Percentiles rank a stretch among this genome's conserved stretches.
phyloP scores from a whole-genome alignment of 805 yeast species.

The Ogataea pilisensis region DNA sequence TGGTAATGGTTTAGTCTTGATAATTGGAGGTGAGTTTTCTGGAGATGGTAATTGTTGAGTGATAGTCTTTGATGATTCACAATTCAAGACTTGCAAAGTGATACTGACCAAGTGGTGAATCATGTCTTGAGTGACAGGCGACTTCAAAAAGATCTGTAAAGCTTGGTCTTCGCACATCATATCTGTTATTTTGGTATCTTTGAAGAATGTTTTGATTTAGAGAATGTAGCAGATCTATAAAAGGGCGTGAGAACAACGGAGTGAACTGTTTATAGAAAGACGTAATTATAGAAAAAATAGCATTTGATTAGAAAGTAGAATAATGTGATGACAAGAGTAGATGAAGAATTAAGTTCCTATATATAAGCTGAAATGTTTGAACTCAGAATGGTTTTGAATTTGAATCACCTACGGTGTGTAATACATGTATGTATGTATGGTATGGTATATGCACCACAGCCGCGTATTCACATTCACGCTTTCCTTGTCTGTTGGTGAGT shows the following conservation, averaged over 20 bases:
- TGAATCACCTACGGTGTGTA: not conserved
- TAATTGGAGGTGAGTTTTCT: constrained; percentile 28
- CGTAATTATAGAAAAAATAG: too few relatives aligned
- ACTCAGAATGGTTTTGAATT: not conserved
- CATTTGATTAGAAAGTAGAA: too few relatives aligned
- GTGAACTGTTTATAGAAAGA: too few relatives aligned
- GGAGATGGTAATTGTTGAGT: constrained; percentile 32
- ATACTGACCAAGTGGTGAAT: constrained; percentile 62
- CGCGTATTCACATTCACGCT: too few relatives aligned
- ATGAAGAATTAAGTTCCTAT: not conserved
- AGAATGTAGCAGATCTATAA: too few relatives aligned
- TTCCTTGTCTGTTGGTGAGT: too few relatives aligned
- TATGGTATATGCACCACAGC: too few relatives aligned
- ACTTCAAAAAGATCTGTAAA: constrained; percentile 50
- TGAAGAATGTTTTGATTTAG: too few relatives aligned
- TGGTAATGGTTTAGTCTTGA: constrained; percentile 46
- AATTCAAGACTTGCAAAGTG: constrained; percentile 65
- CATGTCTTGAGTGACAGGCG: constrained; percentile 74
- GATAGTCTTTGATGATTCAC: constrained; percentile 38
- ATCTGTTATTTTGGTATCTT: not conserved
- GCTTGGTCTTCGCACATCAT: constrained; percentile 53
- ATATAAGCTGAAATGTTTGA: not conserved
- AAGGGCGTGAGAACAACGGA: too few relatives aligned
- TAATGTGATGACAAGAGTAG: too few relatives aligned
- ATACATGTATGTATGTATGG: too few relatives aligned